phyloP scores from a whole-genome alignment of 2,329 filamentous ascomycete genomes.

The Sarocladium strictum region DNA sequence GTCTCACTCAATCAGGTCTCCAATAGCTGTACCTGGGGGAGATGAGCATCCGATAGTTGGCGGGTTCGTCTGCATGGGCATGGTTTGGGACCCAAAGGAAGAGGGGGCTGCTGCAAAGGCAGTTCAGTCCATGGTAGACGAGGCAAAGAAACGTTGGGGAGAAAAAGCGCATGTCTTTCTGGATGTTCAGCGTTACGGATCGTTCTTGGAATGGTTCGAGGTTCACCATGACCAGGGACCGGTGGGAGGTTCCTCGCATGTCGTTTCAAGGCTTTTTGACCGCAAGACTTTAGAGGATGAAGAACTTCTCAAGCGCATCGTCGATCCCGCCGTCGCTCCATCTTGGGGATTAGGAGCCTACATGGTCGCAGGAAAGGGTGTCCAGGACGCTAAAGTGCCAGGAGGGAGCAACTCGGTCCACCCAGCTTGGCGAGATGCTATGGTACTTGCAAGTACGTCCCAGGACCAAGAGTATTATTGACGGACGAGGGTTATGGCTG shows the following conservation, averaged over 20 bases:
- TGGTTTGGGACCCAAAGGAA: background rate
- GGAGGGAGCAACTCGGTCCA: slow-evolving; percentile 41
- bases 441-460: background rate
- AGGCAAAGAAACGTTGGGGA: background rate
- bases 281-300: slow-evolving; percentile 26
- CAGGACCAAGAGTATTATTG: background rate
- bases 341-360: slow-evolving; percentile 27
- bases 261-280: slow-evolving; percentile 40
- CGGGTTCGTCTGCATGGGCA: slow-evolving; percentile 24
- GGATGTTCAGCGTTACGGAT: slow-evolving; percentile 25
- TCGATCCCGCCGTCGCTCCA: slow-evolving; percentile 22
- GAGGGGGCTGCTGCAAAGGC: background rate
- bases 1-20: slow-evolving; percentile 19
- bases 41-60: slow-evolving; percentile 18
- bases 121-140: background rate
- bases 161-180: background rate
- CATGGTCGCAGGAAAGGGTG: slow-evolving; percentile 38
- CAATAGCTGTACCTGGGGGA: slow-evolving; percentile 3
- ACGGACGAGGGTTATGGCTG: too few relatives aligned
- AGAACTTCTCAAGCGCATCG: slow-evolving; percentile 27
- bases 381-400: slow-evolving; percentile 34
- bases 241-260: slow-evolving; percentile 28
- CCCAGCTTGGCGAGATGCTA: slow-evolving; percentile 41
- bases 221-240: slow-evolving; percentile 27
- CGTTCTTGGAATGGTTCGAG: slow-evolving; percentile 32